Base-by-base conservation (phyloP, 1,284 basidiomycete species). In the Puccinia novopanici region DNA sequence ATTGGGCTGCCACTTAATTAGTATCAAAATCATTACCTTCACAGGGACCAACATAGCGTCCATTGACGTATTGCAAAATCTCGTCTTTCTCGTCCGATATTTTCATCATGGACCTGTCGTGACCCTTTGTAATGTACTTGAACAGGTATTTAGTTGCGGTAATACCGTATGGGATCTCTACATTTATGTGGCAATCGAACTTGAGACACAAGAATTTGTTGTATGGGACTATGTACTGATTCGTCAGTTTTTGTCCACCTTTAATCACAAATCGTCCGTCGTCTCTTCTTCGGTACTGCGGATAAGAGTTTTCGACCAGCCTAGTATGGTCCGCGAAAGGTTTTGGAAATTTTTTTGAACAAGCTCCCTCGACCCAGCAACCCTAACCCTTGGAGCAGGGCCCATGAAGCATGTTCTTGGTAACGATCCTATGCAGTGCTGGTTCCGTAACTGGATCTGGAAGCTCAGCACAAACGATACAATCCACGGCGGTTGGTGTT, bases 211-310 rank as follows among this genome's bases (percentile, higher is more conserved):
- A n/a, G n/a, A n/a, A n/a, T n/a, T n/a, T n/a, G n/a, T n/a, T n/a
- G n/a, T n/a, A n/a, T n/a, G n/a, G n/a, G n/a, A n/a, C n/a, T n/a
- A n/a, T n/a, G n/a, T n/a, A n/a, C 52, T 83, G 57, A 75, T 88
- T 88, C 50, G 85, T 84, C 15, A 57, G 30, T 19, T 37, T 37
- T 3, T 2, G 10, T 3, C 24, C 13, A 42, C n/a, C 40, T 48
- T 74, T 61, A 2, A 12, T 45, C 3, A 67, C 10, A n/a, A 9
- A 37, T 45, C 22, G n/a, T 10, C 65, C 65, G 19, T 42, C 34
- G 17, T 67, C 65, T 13, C 65, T 17, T 3, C 65, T 22, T 17
- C 37, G 34, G 22, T 74, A 74, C 5, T 24, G 4, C 4, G 72
- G 72, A 48, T 72, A 72, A 15, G 45, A 40, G n/a, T 72, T 27